These are phyloP conservation scores for Aphanoascus verrucosus DNA, from an alignment of 2,329 filamentous ascomycete genomes.

Conservation along the genomic window DNA sequence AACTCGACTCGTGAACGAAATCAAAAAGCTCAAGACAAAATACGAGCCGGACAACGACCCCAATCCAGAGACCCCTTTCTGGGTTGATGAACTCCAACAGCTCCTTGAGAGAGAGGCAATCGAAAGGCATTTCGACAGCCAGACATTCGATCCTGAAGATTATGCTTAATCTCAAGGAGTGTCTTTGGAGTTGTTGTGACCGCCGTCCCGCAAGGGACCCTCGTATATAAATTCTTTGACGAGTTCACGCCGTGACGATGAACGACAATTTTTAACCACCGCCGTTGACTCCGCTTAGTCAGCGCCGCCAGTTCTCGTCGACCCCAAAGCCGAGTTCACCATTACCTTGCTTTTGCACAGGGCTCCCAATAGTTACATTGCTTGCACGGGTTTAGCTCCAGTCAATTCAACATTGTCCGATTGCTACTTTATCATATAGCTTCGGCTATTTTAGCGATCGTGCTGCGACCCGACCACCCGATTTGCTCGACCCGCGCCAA, in stretches of 20 bases:
- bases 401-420: not conserved
- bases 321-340: not conserved
- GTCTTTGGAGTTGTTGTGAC: no score
- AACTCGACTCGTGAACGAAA: conserved; percentile 7
- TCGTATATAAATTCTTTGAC: not conserved
- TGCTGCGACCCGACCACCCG: not conserved
- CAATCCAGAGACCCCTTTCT: conserved; percentile 5
- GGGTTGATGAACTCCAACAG: not conserved
- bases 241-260: not conserved
- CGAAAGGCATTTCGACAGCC: no score
- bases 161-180: not conserved
- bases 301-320: not conserved
- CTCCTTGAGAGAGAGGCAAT: conserved; percentile 2
- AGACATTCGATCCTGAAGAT: no score
- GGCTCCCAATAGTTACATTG: not conserved
- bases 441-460: not conserved
- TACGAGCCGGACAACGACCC: conserved; percentile 4
- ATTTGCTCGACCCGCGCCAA: not conserved
- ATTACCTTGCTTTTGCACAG: not conserved
- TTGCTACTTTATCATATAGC: not conserved
- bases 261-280: not conserved
- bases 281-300: not conserved
- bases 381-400: not conserved
- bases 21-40: not conserved
- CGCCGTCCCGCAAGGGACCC: not conserved